Base-by-base conservation (phyloP, 75 land plant species). In the Pinus tabuliformis region DNA sequence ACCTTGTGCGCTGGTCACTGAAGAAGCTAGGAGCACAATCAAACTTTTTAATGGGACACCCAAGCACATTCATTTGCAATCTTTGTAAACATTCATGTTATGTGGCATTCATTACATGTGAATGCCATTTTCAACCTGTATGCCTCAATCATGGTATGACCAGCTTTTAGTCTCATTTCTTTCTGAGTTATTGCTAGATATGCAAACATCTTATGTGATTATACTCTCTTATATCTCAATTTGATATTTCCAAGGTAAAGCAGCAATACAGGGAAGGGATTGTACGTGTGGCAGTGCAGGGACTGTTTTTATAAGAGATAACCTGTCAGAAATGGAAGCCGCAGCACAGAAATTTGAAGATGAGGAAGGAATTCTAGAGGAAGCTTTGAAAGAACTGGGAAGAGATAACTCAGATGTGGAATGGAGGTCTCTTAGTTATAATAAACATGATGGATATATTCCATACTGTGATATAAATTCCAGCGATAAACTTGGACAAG, bases 71-170 rank as follows among this genome's bases (percentile, higher is more conserved):
- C 21, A 70, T 87, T 8, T 95, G 98, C 83, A 84, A 89, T 62
- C 61, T 89, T 26, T 95, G 98, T 86, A 89, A 92, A 59, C 86
- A 91, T 73, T 87, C 86, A 45, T 95, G 98, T 78, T 95, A 91
- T 80, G 81, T 95, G 21, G 82, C 91, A 72, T 85, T 83, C 70
- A 36, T 88, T 18, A 89, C 76, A 56, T 95, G 98, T 81, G 65
- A 70, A 45, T 91, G 92, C 78, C 76, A 59, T 60, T 26, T 72
- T 77, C 85, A 91, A 49, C 86, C 93, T 21, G 85, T 85, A 14
- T 95, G 98, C 78, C 83, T 95, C 58, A 89, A 82, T 57, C 98
- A 95, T 89, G 96, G 98, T 95, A 91, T 71, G 65, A 37, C 18
- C 56, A 59, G 37, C 76, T 75, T 28, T 49, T 49, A 49, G 54